These are phyloP conservation scores for Fusarium newnesense DNA, from an alignment of 2,329 filamentous ascomycete species.

Conservation along the genomic window DNA sequence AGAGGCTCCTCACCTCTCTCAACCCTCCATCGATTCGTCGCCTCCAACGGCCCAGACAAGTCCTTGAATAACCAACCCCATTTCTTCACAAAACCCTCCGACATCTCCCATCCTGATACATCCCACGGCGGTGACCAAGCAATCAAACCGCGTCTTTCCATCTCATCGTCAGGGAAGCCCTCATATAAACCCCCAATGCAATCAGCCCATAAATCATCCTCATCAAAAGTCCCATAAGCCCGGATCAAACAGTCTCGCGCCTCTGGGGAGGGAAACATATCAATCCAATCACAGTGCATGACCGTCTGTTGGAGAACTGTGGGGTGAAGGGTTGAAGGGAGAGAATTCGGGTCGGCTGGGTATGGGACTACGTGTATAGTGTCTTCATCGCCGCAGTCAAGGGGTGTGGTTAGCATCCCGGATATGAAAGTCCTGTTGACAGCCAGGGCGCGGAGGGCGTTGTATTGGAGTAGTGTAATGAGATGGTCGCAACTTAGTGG, in stretches of 20 bases:
- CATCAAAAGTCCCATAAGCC: constrained; percentile 47
- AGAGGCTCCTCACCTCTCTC: constrained; percentile 23
- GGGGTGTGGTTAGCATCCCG: constrained; percentile 6
- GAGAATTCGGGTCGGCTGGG: neutral
- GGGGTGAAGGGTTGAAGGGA: constrained; percentile 11
- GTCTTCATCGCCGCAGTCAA: constrained; percentile 15
- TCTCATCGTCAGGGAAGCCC: constrained; percentile 55
- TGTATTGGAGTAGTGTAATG: constrained; percentile 26
- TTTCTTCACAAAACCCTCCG: constrained; percentile 35
- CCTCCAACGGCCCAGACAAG: constrained; percentile 5
- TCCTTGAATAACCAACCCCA: constrained; percentile 35
- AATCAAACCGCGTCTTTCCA: constrained; percentile 53
- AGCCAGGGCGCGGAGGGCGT: constrained; percentile 19
- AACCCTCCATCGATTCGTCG: constrained; percentile 34
- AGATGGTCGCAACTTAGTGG: constrained; percentile 21
- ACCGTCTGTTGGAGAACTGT: constrained; percentile 23
- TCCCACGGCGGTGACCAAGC: constrained; percentile 51
- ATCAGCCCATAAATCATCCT: constrained; percentile 57
- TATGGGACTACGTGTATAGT: constrained; percentile 11
- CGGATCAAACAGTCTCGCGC: constrained; percentile 6
- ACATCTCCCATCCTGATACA: constrained; percentile 37
- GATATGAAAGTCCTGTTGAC: constrained; percentile 23
- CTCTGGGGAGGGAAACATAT: constrained; percentile 16
- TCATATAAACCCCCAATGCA: constrained; percentile 55
- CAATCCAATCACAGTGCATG: constrained; percentile 22